Conservation (phyloP, 2,329 filamentous ascomycete species). For the Talaromyces marneffei region DNA sequence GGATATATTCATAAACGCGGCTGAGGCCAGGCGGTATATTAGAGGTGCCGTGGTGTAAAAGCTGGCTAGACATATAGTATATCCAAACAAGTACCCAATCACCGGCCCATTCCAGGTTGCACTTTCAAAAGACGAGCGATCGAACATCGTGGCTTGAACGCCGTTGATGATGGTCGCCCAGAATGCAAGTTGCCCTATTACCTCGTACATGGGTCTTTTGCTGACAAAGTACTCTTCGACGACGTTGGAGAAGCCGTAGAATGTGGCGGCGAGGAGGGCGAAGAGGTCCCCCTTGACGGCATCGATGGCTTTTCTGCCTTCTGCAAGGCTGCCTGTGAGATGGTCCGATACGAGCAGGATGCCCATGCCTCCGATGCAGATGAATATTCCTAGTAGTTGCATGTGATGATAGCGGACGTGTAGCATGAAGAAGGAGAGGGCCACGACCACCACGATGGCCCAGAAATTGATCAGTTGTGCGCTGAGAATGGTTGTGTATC, state of each 20-base stretch:
- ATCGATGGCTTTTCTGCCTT: slow-evolving; percentile 48
- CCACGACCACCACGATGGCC: slow-evolving; percentile 89
- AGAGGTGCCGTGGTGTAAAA: slow-evolving; percentile 88
- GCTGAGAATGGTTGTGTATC: slow-evolving; percentile 84
- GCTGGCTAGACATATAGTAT: slow-evolving; percentile 71
- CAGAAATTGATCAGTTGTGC: slow-evolving; percentile 98
- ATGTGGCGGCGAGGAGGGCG: slow-evolving; percentile 77
- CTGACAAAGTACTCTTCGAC: slow-evolving; percentile 92
- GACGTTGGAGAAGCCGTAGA: slow-evolving; percentile 87
- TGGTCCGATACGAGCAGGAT: slow-evolving; percentile 82
- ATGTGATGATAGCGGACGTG: slow-evolving; percentile 82
- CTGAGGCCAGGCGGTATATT: slow-evolving; percentile 80
- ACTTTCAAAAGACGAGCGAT: slow-evolving; percentile 63
- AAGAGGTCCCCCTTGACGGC: slow-evolving; percentile 91
- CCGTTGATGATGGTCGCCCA: slow-evolving; percentile 90
- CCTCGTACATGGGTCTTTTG: slow-evolving; percentile 82
- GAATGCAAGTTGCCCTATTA: slow-evolving; percentile 82
- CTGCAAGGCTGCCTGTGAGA: slow-evolving; percentile 64
- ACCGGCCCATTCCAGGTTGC: slow-evolving; percentile 63
- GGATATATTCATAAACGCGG: slow-evolving; percentile 95
- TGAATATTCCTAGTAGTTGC: slow-evolving; percentile 78
- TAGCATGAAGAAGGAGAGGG: slow-evolving; percentile 75
- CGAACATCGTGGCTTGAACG: slow-evolving; percentile 84
- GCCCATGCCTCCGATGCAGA: slow-evolving; percentile 88
- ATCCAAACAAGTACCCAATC: slow-evolving; percentile 80